Base-by-base conservation (phyloP, 192 early-diverging fungal genomes). In the Backusella tuberculispora region DNA sequence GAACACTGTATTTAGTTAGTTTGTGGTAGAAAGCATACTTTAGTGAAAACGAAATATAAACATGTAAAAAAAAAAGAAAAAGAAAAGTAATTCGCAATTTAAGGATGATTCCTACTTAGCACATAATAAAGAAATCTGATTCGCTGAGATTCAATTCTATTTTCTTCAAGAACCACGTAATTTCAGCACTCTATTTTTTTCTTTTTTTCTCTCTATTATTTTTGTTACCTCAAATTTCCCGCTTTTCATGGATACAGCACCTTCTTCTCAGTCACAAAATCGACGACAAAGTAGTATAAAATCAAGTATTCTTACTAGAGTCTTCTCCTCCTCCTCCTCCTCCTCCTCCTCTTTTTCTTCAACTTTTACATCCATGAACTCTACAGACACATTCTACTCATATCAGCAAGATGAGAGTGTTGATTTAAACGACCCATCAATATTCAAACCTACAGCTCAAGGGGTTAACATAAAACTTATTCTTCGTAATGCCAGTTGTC, bases 401-500 rank as follows among this genome's bases (percentile, higher is more conserved):
- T 60, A 60, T 60, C 53, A 19, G 24, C 53, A 60, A 24, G 53
- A 60, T 12, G 53, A 60, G 24, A 26, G 0, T 21, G 0, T 5
- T 60, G 53, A 26, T 60, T 26, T 60, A 60, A 60, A 60, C 21
- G 26, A 26, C 24, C 53, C 53, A 2, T 10, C 53, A 60, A 60
- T 24, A 60, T 60, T 60, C 53, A 60, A 60, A 26, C 53, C 53
- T 26, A 60, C 53, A 60, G 8, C 21, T 26, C 53, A 60, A 24
- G 53, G 53, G 21, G 21, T 60, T 9, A 60, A 60, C 4, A 26
- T 60, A 19, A 60, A 60, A 60, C 53, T 60, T 4, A 26, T 60
- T 60, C 53, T 60, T 60, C 10, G 21, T 26, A 26, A 74, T 50
- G 69, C 70, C 5, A 78, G 66, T 13, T 69, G 47, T n/a, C 29